Evolutionary conservation across 208 protist genomes (phyloP).

Genomic region (Trypanosoma avium): DNA sequence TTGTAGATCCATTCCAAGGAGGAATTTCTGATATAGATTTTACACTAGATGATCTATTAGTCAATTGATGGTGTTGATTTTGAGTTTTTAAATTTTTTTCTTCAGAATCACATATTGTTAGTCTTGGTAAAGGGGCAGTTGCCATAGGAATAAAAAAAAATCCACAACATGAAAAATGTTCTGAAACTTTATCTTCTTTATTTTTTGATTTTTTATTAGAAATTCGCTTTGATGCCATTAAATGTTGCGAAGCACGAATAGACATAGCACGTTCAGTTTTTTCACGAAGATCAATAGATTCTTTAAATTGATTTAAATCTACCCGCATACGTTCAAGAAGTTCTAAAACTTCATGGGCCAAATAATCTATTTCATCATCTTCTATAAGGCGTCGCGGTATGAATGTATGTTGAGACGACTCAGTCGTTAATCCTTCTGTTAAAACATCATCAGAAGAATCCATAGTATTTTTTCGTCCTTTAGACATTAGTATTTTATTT

Average conservation of each 20-base stretch:
- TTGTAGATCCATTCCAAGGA: constrained; percentile 21
- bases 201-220: neutral
- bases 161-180: neutral
- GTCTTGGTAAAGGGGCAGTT: constrained; percentile 28
- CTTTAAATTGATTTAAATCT: constrained; percentile 25
- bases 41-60: no score
- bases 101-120: constrained; percentile 8
- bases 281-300: constrained; percentile 22
- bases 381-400: constrained; percentile 10
- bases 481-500: no score
- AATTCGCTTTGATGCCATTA: neutral
- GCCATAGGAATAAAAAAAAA: constrained; percentile 34
- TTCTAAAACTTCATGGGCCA: constrained; percentile 20
- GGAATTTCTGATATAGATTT: neutral
- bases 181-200: neutral
- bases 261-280: constrained; percentile 25
- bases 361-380: constrained; percentile 12
- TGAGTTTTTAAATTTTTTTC: neutral
- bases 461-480: neutral
- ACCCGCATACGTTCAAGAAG: constrained; percentile 31
- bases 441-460: neutral
- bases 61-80: no score
- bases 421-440: neutral
- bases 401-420: neutral
- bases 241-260: constrained; percentile 7